Conservation (phyloP, 495 filamentous ascomycete species). For the Penicillium chermesinum region DNA sequence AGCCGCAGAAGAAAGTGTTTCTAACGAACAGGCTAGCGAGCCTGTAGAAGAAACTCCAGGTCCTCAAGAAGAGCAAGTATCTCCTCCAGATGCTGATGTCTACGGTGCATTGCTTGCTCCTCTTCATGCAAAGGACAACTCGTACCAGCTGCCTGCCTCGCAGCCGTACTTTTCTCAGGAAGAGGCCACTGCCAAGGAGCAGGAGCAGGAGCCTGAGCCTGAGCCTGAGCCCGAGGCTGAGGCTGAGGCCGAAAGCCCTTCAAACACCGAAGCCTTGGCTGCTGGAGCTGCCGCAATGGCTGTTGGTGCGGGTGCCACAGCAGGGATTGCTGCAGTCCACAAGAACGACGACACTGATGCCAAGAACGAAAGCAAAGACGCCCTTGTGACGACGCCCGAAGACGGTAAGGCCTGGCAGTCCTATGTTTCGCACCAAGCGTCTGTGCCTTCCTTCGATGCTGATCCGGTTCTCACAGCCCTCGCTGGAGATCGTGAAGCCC, state of each 20-base stretch:
- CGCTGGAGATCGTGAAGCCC: constrained; percentile 35
- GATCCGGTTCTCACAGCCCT: constrained; percentile 37
- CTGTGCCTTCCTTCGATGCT: constrained; percentile 29
- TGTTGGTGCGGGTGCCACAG: constrained; percentile 16
- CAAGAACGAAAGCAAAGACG: constrained; percentile 14
- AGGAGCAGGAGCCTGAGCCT: constrained; percentile 1
- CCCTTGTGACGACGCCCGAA: constrained; percentile 12
- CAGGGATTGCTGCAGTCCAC: constrained; percentile 14
- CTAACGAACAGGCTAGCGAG: constrained; percentile 3
- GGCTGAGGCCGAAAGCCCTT: constrained; percentile 13
- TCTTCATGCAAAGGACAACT: neutral
- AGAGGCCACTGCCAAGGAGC: constrained; percentile 8
- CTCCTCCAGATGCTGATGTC: constrained; percentile 4
- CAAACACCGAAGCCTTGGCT: constrained; percentile 23
- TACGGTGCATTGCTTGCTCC: constrained; percentile 8
- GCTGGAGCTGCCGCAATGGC: constrained; percentile 23
- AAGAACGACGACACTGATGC: constrained; percentile 9
- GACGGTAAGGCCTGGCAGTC: constrained; percentile 26
- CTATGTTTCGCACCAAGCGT: constrained; percentile 12
- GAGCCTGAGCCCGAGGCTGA: constrained; percentile 6
- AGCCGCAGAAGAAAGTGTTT: no score
- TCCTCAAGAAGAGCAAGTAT: constrained; percentile 4
- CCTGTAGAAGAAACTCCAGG: neutral
- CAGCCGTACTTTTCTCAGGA: constrained; percentile 4
- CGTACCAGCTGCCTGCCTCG: neutral